These are phyloP conservation scores for Ganoderma resinaceum DNA, from an alignment of 1,284 basidiomycete species.

Conservation along the genomic window DNA sequence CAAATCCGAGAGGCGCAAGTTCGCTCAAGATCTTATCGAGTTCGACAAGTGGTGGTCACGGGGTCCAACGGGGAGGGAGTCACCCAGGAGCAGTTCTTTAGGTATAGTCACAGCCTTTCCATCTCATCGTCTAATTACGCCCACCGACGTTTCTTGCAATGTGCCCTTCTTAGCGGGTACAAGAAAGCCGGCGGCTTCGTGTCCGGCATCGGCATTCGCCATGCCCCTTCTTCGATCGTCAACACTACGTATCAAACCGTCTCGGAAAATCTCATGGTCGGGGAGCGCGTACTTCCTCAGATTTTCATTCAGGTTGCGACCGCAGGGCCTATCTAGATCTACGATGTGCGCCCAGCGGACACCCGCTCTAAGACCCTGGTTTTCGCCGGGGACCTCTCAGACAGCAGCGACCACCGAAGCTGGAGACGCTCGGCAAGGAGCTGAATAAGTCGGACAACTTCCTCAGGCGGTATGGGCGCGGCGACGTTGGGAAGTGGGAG, in stretches of 20 bases:
- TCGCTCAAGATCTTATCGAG: conserved; percentile 81
- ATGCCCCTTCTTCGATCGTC: conserved; percentile 60
- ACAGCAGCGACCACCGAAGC: conserved; percentile 46
- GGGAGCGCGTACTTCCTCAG: conserved; percentile 67
- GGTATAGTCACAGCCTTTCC: conserved; percentile 43
- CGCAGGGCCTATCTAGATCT: conserved; percentile 66
- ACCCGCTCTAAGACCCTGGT: conserved; percentile 68
- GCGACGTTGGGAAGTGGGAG: conserved; percentile 47
- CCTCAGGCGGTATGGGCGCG: conserved; percentile 42
- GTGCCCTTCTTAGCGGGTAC: conserved; percentile 51
- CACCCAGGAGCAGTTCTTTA: conserved; percentile 69
- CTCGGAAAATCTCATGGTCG: conserved; percentile 59
- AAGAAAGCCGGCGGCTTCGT: conserved; percentile 59
- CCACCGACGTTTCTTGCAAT: not conserved
- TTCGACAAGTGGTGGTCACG: conserved; percentile 82
- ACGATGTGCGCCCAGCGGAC: conserved; percentile 73
- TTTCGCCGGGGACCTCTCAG: conserved; percentile 52
- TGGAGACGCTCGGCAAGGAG: conserved; percentile 53
- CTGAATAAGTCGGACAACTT: conserved; percentile 47
- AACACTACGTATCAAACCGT: conserved; percentile 49
- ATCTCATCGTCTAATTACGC: not conserved
- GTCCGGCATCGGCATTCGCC: conserved; percentile 72
- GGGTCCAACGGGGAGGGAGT: conserved; percentile 63
- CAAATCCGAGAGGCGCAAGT: conserved; percentile 67
- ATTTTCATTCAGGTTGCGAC: conserved; percentile 71